Evolutionary conservation across 495 filamentous ascomycete species (phyloP), one percentile per base, ranked within the genome.

Genomic region (Lepraria neglecta): DNA sequence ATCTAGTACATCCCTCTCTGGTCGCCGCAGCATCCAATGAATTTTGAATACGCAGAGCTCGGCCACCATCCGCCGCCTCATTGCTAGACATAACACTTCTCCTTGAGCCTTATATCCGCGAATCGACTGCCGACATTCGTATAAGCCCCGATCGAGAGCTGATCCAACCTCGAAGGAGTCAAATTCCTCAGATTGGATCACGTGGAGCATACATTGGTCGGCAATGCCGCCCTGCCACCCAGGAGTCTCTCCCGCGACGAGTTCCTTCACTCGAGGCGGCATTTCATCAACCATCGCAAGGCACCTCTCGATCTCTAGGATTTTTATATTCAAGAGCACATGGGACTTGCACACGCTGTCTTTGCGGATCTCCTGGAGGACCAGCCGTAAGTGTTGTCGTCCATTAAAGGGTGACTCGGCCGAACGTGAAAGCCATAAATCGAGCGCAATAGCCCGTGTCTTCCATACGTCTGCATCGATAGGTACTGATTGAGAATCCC

Each of bases 111-210:
- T 31, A 30, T 54, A 54, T 38, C 28, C 28, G 14, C 33, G 28
- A 31, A 54, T 54, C 28, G 51, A 54, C 33, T 54, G 51, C 24
- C 33, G 51, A 38, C 51, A 31, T 38, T 54, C 51, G 51, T 54
- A 54, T 54, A 54, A 31, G 28, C 28, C 51, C 27, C 33, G 28
- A 31, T 54, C 51, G 28, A 54, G 33, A 54, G 21, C 51, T 38
- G 51, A 54, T 47, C 44, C 44, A 47, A 47, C 44, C 44, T 47
- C 44, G 44, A 47, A 47, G 44, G 44, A 47, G 44, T 47, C 44
- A 47, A 47, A 47, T 47, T 47, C 44, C 44, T 47, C n/a, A 47
- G 44, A n/a, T 47, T 47, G 44, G 44, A 47, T 9, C 44, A 47
- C 44, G 21, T 47, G n/a, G 44, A 47, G 44, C n/a, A 47, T 47